Evolutionary conservation across 2,329 filamentous ascomycete genomes (phyloP).

Genomic region (Monosporascus cannonballus): DNA sequence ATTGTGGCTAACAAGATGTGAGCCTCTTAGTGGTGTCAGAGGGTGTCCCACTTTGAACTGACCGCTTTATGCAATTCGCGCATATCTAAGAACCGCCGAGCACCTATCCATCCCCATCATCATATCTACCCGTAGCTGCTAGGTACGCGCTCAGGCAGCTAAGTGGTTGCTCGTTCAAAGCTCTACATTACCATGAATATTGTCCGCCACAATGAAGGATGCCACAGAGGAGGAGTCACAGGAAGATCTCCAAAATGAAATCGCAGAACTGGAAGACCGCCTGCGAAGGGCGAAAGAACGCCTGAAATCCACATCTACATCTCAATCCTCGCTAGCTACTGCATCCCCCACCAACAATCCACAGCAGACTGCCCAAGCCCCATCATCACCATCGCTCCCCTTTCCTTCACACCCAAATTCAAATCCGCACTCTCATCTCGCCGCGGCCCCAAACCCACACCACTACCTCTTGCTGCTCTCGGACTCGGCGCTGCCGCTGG

Average conservation of each 20-base stretch:
- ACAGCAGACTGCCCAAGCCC: conserved; percentile 2
- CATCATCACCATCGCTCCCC: conserved; percentile 1
- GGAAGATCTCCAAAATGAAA: conserved; percentile 42
- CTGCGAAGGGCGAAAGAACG: conserved; percentile 35
- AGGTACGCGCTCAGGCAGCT: no score
- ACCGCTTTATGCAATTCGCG: no score
- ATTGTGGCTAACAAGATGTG: no score
- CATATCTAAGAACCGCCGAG: no score
- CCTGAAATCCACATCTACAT: conserved; percentile 11
- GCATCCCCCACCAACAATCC: conserved; percentile 5
- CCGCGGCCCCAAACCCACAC: conserved; percentile 19
- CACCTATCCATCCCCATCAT: no score
- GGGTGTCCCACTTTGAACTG: no score
- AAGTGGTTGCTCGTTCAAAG: no score
- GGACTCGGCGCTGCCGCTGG: conserved; percentile 75
- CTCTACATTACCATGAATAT: background rate
- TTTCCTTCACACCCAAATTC: conserved; percentile 5
- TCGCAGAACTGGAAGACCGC: conserved; percentile 50
- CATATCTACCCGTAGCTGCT: no score
- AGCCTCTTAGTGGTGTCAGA: no score
- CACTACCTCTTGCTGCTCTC: conserved; percentile 73
- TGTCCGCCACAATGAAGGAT: conserved; percentile 13
- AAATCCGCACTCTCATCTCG: conserved; percentile 2
- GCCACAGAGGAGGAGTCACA: conserved; percentile 8
- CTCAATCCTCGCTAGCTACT: conserved; percentile 3